Evolutionary conservation across 164 flowering plant genomes (phyloP), one percentile per base, ranked within the genome.

Genomic region (Santalum album): DNA sequence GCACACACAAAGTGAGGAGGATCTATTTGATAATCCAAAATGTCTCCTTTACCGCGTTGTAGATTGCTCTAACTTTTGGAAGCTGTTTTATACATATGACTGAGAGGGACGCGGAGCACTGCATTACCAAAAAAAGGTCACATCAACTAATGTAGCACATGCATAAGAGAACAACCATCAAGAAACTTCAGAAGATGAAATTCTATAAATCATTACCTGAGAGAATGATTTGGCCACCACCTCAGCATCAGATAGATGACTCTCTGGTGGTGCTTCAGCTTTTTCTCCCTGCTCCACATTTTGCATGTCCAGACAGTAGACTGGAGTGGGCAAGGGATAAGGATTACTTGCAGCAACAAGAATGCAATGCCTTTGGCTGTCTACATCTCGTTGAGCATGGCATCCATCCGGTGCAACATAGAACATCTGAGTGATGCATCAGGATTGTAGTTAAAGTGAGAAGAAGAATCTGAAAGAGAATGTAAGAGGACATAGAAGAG

Each of bases 301-400:
- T 55, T 72, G 77, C 47, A 68, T 12, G 55, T 67, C 75, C 61
- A 90, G 91, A 22, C 70, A 75, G 69, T 72, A 82, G 20, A 91
- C 84, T 44, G 96, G 90, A 26, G 96, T 86, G 9, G 94, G 84
- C 69, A 91, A 65, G 27, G 90, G 79, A 60, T 81, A 77, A 59
- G 98, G 98, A 50, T 86, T 89, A 64, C 89, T 86, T 17, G 96
- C 95, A 66, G 91, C 77, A 50, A 91, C 74, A 65, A 91, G 96
- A 70, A 91, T 78, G 67, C 98, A 91, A 64, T 89, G 95, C 58
- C 73, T 83, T 57, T 83, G 78, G 44, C 57, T 69, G 50, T 83
- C 95, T 46, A 66, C 62, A 71, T 52, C 80, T 65, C 74, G 79
- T 54, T 75, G 81, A 54, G 58, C 54, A 69, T 79, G 87, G 59